Evolutionary conservation across 148 eudicot species (phyloP), one percentile per base, ranked within the genome.

Genomic region (Chenopodium album): DNA sequence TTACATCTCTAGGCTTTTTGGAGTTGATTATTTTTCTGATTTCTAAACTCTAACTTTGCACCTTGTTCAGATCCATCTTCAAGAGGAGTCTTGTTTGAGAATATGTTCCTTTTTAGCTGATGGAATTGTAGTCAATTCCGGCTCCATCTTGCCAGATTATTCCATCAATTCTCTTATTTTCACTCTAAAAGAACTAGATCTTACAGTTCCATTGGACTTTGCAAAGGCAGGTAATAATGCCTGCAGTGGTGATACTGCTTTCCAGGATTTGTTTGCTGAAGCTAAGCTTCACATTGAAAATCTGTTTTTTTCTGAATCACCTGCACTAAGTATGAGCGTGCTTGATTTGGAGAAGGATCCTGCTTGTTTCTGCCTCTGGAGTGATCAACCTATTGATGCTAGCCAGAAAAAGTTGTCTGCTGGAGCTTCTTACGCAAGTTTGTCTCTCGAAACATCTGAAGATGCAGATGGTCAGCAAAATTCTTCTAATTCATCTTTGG

Each of bases 71-170:
- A 83, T 95, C 85, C 89, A 91, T 87, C 98, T 96, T 88, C 98
- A 94, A 87, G 99, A 96, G 85, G 98, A 94, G 77, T 96, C 99
- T 64, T 96, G 97, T 85, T 80, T 96, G 85, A 96, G 96, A 83
- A 91, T 96, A 89, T 86, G 90, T 78, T 96, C 99, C 71, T 91
- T 96, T 81, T 84, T 96, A 86, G 95, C 94, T 84, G 99, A 96
- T 81, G 99, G 99, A 70, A 85, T 91, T 85, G 91, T 90, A 52
- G 92, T 87, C 34, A 87, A 84, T 85, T 82, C 90, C 80, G 91
- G 91, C 80, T 82, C 88, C 84, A 84, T 92, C 82, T 86, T 89
- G 78, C 93, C 90, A 20, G 97, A 96, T 80, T 90, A 68, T 83
- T 91, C 95, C 56, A 81, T 96, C 41, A 91, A 92, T 41, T 92